Evolutionary conservation across 495 filamentous ascomycete genomes (phyloP).

Genomic region (Xylaria curta): DNA sequence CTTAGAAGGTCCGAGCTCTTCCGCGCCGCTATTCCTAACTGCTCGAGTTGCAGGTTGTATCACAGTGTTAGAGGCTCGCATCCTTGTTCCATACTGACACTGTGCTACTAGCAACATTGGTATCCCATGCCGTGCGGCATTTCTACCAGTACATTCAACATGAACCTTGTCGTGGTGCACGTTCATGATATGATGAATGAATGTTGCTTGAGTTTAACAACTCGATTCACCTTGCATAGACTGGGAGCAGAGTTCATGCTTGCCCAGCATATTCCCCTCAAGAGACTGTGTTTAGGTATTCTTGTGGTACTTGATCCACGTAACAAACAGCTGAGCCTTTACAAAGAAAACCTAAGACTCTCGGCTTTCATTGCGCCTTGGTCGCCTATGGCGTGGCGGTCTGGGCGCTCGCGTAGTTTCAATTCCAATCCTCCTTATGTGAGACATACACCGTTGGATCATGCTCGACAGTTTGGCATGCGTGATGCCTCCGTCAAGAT

Average conservation of each 20-base stretch:
- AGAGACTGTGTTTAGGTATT: not conserved
- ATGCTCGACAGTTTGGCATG: conserved; percentile 4
- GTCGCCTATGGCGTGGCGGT: conserved; percentile 5
- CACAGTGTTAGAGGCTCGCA: too few relatives aligned
- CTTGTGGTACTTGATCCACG: not conserved
- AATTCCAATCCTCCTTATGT: not conserved
- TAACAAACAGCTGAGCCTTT: not conserved
- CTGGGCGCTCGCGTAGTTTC: conserved; percentile 2
- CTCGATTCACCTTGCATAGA: not conserved
- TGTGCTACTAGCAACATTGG: not conserved
- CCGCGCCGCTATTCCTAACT: not conserved
- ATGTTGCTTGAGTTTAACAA: not conserved
- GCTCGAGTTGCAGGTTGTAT: not conserved
- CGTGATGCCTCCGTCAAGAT: not conserved
- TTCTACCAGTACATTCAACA: conserved; percentile 1
- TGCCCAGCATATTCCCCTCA: not conserved
- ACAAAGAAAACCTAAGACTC: not conserved
- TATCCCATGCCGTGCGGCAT: conserved; percentile 17
- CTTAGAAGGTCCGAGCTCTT: conserved; percentile 18
- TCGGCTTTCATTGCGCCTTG: conserved; percentile 4
- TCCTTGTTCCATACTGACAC: not conserved
- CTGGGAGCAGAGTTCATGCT: not conserved
- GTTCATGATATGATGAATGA: conserved; percentile 4
- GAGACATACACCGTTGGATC: not conserved
- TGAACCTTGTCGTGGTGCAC: not conserved